Evolutionary conservation across 2,329 filamentous ascomycete genomes (phyloP), one percentile per base, ranked within the genome.

Genomic region (Pestalotiopsis sp.): DNA sequence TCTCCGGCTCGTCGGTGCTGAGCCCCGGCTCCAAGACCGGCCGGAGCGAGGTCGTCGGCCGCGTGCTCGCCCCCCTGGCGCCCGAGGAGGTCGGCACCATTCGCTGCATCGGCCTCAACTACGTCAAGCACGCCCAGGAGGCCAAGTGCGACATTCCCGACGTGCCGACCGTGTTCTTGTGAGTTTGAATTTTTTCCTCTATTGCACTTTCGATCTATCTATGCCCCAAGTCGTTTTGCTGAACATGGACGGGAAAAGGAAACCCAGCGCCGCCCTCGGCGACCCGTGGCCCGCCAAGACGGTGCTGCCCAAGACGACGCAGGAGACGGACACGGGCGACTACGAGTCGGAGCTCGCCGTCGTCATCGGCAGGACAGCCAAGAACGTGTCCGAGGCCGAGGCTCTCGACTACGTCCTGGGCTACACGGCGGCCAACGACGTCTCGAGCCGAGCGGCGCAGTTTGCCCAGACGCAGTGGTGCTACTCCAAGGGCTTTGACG

Each of bases 341-440:
- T 89, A 88, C 75, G 87, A 90, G 76, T 85, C 86, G 4, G 88
- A 90, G 77, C 82, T 90, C 66, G 87, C 84, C 12, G 83, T 89
- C 39, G 81, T 90, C 13, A 84, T 90, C 57, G 85, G 86, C 41
- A 82, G 80, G 71, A 75, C 80, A 14, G 80, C 82, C 78, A 76
- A 83, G 81, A 87, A 90, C 71, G 86, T 90, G 12, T 79, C 82
- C 59, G 87, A 89, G 72, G 82, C 80, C 0, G 83, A 90, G 36
- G 88, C 88, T 5, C 75, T 88, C 62, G 83, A 86, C 71, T 90
- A 91, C 72, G 83, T 91, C 4, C 84, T 91, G 1, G 89, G 90
- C 31, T 92, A 91, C 75, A 90, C 88, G 0, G 84, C 84, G 27
- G 84, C 85, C 73, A 91, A 91, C 78, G 89, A 92, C 74, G 84